Percentiles rank a stretch among this genome's conserved stretches.
These are phyloP conservation scores for Tricholoma sp. DNA, from an alignment of 768 basidiomycete species.

Conservation along the genomic window DNA sequence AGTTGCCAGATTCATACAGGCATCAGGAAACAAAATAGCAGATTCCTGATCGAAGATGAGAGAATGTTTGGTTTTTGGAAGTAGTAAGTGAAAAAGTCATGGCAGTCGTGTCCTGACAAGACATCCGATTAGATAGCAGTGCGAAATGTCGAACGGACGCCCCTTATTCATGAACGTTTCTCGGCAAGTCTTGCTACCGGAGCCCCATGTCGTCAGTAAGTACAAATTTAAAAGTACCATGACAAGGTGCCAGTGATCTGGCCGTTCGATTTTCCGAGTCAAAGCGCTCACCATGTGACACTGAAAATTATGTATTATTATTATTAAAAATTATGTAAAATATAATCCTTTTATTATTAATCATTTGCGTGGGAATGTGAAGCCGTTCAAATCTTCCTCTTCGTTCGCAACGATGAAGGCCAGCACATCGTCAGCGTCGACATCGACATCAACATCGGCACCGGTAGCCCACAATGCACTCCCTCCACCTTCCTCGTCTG, in stretches of 20 bases:
- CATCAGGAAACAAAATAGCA: background rate
- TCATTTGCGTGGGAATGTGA: background rate
- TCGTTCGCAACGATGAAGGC: background rate
- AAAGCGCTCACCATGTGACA: no score
- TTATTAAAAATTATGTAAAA: background rate
- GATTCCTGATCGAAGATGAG: no score
- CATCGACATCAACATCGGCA: constrained; percentile 43
- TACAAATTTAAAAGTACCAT: background rate
- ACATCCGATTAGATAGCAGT: no score
- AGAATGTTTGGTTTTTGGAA: background rate
- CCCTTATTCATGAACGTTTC: no score
- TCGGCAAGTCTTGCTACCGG: background rate
- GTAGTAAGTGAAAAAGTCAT: no score
- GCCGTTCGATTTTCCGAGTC: no score
- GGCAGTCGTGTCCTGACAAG: background rate
- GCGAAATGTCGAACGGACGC: no score
- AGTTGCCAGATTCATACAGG: background rate
- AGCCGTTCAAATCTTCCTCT: background rate
- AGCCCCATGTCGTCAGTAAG: background rate
- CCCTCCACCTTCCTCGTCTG: constrained; percentile 59
- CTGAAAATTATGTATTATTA: no score
- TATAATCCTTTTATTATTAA: background rate
- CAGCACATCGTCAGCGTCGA: constrained; percentile 37
- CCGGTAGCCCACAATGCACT: constrained; percentile 71
- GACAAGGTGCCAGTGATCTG: no score